Percentiles rank a stretch among this genome's conserved stretches.
These are phyloP conservation scores for Pythium volutum DNA, from an alignment of 352 stramenopile species.

Conservation along the genomic window DNA sequence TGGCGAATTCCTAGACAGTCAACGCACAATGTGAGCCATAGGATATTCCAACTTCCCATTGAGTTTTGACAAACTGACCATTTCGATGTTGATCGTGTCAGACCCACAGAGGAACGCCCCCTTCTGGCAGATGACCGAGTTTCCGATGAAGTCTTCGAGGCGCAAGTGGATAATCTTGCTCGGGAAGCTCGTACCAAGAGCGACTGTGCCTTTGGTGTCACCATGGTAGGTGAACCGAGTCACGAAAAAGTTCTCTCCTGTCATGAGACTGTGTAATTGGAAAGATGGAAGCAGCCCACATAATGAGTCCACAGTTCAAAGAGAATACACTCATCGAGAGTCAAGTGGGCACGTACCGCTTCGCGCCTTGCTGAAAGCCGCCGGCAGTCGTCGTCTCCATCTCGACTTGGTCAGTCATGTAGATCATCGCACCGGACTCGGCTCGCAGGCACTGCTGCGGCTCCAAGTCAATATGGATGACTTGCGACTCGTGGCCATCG, in stretches of 20 bases:
- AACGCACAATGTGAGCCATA: no score
- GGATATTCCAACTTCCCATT: neutral
- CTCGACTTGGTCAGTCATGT: constrained; percentile 92
- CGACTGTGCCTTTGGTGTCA: constrained; percentile 70
- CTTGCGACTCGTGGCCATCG: constrained; percentile 84
- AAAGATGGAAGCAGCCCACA: neutral
- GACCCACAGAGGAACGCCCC: constrained; percentile 91
- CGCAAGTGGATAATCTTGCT: constrained; percentile 90
- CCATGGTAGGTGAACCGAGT: constrained; percentile 70
- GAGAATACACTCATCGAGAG: neutral
- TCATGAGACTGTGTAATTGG: constrained; percentile 48
- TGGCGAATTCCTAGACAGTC: constrained; percentile 78
- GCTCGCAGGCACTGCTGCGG: constrained; percentile 90
- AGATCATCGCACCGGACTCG: constrained; percentile 94
- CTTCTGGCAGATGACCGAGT: constrained; percentile 91
- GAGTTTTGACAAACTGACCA: constrained; percentile 34
- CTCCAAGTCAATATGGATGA: constrained; percentile 82
- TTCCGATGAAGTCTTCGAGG: constrained; percentile 82
- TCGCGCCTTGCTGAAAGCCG: constrained; percentile 84
- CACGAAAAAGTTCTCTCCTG: constrained; percentile 80
- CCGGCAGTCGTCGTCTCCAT: constrained; percentile 92
- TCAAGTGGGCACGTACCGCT: constrained; percentile 40
- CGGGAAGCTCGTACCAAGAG: constrained; percentile 86
- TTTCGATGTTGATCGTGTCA: constrained; percentile 90
- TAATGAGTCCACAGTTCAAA: neutral